These are phyloP conservation scores for Leccinum griseonigrum DNA, from an alignment of 1,284 basidiomycete species.

Conservation along the genomic window DNA sequence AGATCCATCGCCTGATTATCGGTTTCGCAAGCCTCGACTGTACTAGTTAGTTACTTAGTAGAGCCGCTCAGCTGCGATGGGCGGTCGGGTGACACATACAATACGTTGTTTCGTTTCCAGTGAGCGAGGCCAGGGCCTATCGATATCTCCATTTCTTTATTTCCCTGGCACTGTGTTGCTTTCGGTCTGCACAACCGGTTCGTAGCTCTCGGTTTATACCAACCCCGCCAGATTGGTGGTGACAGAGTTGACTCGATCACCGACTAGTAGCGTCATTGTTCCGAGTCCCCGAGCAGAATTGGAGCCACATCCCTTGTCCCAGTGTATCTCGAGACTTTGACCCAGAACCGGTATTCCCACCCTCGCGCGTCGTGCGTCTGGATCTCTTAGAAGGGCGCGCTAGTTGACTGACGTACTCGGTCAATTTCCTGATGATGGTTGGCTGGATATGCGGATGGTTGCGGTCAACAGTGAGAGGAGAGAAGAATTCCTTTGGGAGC, in stretches of 20 bases:
- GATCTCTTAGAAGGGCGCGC: constrained; percentile 60
- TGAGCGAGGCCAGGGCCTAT: background rate
- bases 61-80: background rate
- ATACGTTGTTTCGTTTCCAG: background rate
- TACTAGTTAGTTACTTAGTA: too few species aligned
- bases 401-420: constrained; percentile 62
- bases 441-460: constrained; percentile 60
- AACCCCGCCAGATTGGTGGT: background rate
- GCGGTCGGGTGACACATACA: background rate
- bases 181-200: too few species aligned
- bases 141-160: background rate
- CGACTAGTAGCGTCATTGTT: too few species aligned
- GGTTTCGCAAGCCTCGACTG: background rate
- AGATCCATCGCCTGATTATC: background rate
- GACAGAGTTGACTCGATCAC: too few species aligned
- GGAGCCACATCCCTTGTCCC: constrained; percentile 23
- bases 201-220: too few species aligned
- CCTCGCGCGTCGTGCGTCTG: constrained; percentile 39
- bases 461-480: constrained; percentile 53
- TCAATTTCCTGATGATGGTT: constrained; percentile 64
- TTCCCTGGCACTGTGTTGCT: background rate
- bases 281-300: too few species aligned
- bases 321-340: constrained; percentile 53
- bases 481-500: constrained; percentile 67
- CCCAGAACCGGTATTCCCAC: constrained; percentile 38